Conservation (phyloP, 768 basidiomycete species). For the Dioszegia crocea region DNA sequence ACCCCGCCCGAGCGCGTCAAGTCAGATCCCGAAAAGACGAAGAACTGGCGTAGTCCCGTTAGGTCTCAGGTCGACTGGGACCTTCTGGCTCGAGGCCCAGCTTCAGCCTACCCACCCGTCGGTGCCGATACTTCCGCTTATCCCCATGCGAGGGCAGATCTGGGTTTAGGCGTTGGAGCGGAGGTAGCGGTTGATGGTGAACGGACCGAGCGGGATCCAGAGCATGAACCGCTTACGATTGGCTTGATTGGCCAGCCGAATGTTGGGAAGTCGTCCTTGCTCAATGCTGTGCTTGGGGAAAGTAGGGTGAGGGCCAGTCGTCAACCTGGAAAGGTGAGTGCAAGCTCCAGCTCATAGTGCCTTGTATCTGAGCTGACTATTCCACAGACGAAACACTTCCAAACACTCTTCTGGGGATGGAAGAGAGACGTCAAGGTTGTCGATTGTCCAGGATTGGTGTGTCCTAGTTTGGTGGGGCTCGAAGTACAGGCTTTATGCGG, state of each 20-base stretch:
- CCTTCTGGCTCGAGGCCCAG: slow-evolving; percentile 24
- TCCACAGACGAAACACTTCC: slow-evolving; percentile 97
- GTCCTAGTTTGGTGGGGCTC: slow-evolving; percentile 57
- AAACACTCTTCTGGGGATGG: slow-evolving; percentile 74
- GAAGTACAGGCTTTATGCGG: slow-evolving; percentile 43
- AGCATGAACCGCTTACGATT: slow-evolving; percentile 59
- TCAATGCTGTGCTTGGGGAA: slow-evolving; percentile 91
- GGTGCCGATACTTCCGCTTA: slow-evolving; percentile 13
- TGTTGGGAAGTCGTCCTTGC: slow-evolving; percentile 96
- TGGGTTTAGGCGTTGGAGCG: slow-evolving; percentile 13
- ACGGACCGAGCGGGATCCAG: slow-evolving; percentile 14
- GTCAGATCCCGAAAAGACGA: slow-evolving; percentile 55
- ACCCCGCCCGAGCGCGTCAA: slow-evolving; percentile 62
- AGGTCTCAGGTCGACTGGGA: slow-evolving; percentile 72
- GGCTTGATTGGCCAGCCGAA: slow-evolving; percentile 94
- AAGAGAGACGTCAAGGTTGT: slow-evolving; percentile 80
- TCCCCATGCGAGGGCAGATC: no score
- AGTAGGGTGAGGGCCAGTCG: slow-evolving; percentile 67
- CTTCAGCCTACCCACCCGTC: slow-evolving; percentile 8
- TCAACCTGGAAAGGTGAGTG: slow-evolving; percentile 47
- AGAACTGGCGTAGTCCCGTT: slow-evolving; percentile 65
- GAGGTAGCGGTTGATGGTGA: slow-evolving; percentile 41
- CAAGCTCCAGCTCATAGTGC: neutral
- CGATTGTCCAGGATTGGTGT: slow-evolving; percentile 96
- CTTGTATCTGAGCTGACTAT: neutral